These are phyloP conservation scores for Echria macrotheca DNA, from an alignment of 495 filamentous ascomycete species.

Conservation along the genomic window DNA sequence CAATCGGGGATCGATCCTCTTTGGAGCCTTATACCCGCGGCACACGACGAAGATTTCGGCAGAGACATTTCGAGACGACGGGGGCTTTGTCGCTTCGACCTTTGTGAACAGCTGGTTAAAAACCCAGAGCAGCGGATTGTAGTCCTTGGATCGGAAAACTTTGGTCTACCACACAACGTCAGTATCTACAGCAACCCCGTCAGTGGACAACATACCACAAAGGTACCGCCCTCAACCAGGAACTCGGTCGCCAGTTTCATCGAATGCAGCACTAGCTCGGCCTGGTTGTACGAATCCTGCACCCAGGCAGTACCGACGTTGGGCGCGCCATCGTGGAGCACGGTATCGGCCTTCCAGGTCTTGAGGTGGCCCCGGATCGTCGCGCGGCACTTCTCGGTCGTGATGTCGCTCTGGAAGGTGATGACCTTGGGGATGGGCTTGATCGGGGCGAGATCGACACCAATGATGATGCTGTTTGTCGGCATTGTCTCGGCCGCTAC, in stretches of 20 bases:
- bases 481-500: slow-evolving; percentile 96
- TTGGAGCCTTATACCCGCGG: slow-evolving; percentile 82
- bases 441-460: slow-evolving; percentile 92
- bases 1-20: slow-evolving; percentile 85
- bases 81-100: slow-evolving; percentile 95
- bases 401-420: slow-evolving; percentile 96
- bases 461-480: slow-evolving; percentile 79
- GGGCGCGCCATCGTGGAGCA: slow-evolving; percentile 97
- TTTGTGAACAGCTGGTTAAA: slow-evolving; percentile 94
- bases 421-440: slow-evolving; percentile 91
- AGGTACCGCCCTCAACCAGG: slow-evolving; percentile 79
- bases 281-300: slow-evolving; percentile 97
- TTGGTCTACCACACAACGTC: slow-evolving; percentile 56
- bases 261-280: slow-evolving; percentile 86
- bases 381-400: slow-evolving; percentile 92
- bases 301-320: slow-evolving; percentile 98
- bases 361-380: slow-evolving; percentile 88
- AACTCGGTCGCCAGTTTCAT: slow-evolving; percentile 95
- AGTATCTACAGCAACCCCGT: not conserved
- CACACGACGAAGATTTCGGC: slow-evolving; percentile 99
- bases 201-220: slow-evolving; percentile 46
- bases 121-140: slow-evolving; percentile 93
- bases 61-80: slow-evolving; percentile 89
- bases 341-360: slow-evolving; percentile 93
- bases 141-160: slow-evolving; percentile 96